Evolutionary conservation across 2,329 filamentous ascomycete species (phyloP).

Genomic region (Ceratocystis eucalypticola): DNA sequence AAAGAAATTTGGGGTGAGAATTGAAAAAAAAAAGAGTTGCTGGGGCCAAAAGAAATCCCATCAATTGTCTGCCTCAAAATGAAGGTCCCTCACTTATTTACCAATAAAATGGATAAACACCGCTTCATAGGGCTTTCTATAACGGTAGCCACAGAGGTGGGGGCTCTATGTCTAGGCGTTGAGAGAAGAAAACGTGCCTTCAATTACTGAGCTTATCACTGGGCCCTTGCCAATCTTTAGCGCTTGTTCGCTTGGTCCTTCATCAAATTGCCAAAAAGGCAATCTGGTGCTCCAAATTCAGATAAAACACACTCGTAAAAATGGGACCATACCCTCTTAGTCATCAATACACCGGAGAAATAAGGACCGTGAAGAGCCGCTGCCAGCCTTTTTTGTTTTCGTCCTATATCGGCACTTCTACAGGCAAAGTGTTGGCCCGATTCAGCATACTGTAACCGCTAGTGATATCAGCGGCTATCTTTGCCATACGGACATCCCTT

Average conservation of each 20-base stretch:
- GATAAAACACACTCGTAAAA: neutral
- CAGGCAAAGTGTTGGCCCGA: neutral
- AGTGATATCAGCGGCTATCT: neutral
- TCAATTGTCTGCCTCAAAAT: constrained; percentile 17
- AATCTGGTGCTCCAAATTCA: constrained; percentile 12
- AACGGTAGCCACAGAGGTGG: neutral
- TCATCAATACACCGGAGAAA: constrained; percentile 17
- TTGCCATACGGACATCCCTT: neutral
- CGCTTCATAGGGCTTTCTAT: neutral
- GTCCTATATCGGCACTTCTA: constrained; percentile 17
- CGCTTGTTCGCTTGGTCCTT: constrained; percentile 17
- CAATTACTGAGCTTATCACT: neutral
- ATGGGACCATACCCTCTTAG: constrained; percentile 1
- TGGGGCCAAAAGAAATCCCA: constrained; percentile 8
- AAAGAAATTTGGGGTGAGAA: constrained; percentile 11
- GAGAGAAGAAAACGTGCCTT: neutral
- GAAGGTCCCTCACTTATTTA: constrained; percentile 11
- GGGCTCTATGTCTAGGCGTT: neutral
- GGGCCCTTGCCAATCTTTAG: neutral
- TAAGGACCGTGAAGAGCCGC: constrained; percentile 19
- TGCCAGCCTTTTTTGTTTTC: constrained; percentile 16
- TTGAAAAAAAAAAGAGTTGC: constrained; percentile 10
- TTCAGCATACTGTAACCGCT: constrained; percentile 6
- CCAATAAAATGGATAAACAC: neutral
- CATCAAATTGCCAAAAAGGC: constrained; percentile 17